Percentiles rank a stretch among this genome's conserved stretches.
Evolutionary conservation across 768 basidiomycete genomes (phyloP).

Genomic region (Hortiboletus campestris): DNA sequence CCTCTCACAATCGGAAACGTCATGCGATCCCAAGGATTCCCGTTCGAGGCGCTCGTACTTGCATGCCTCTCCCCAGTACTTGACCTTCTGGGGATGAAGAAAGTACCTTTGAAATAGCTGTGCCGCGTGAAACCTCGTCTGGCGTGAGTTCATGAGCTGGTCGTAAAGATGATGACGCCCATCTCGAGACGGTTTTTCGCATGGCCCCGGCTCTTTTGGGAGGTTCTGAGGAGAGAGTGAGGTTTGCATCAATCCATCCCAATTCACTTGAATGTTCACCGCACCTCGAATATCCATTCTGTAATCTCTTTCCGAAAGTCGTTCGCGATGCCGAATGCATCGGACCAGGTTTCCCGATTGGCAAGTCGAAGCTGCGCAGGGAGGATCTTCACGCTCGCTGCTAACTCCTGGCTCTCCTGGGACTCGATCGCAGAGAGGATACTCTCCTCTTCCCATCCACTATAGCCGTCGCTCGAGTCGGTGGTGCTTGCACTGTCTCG

Average conservation of each 20-base stretch:
- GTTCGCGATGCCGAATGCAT: conserved; percentile 32
- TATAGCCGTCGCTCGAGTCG: conserved; percentile 9
- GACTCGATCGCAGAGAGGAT: conserved; percentile 11
- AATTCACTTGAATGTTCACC: neutral
- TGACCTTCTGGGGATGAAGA: conserved; percentile 31
- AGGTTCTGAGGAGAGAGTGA: conserved; percentile 4
- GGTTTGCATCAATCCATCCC: neutral
- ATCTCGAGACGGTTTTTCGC: neutral
- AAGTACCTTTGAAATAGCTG: conserved; percentile 61
- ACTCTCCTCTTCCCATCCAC: conserved; percentile 19
- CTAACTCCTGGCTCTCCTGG: conserved; percentile 18
- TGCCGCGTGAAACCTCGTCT: conserved; percentile 66
- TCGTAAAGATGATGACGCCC: conserved; percentile 37
- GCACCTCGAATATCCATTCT: conserved; percentile 48
- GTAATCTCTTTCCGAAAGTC: conserved; percentile 36
- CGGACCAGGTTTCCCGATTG: conserved; percentile 13
- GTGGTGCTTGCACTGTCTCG: conserved; percentile 8
- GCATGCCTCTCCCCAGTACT: conserved; percentile 10
- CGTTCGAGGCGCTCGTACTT: neutral
- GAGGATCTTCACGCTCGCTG: neutral
- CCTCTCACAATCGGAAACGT: conserved; percentile 20
- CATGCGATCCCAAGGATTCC: neutral
- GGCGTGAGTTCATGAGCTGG: conserved; percentile 50
- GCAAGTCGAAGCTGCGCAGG: neutral
- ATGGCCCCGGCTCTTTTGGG: conserved; percentile 1